These are phyloP conservation scores for Herpetospermum pedunculosum DNA, from an alignment of 306 rosid species.

Conservation along the genomic window DNA sequence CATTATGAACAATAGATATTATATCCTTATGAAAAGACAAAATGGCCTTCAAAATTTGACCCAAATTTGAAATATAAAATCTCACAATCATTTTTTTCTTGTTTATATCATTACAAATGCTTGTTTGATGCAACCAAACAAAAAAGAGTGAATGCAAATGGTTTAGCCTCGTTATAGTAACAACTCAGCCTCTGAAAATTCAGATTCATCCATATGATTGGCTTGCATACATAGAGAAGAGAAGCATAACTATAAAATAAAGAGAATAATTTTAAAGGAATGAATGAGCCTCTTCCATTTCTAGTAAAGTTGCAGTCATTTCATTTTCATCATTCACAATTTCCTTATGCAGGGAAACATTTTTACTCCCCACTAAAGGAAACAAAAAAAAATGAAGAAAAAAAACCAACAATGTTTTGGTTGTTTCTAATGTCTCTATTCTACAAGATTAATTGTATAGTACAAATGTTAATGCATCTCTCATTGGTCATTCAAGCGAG, in stretches of 20 bases:
- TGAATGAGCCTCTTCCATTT: neutral
- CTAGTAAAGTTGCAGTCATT: neutral
- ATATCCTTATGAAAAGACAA: neutral
- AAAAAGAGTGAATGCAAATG: neutral
- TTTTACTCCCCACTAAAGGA: neutral
- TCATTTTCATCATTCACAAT: neutral
- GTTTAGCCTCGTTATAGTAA: neutral
- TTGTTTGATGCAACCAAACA: neutral
- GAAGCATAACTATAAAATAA: neutral
- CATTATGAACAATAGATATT: too few relatives aligned
- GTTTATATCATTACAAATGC: neutral
- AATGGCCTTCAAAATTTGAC: neutral
- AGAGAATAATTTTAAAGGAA: neutral
- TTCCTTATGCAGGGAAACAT: neutral
- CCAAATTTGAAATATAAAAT: neutral
- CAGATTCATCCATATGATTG: neutral
- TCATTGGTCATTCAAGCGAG: conserved; percentile 3
- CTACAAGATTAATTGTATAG: neutral
- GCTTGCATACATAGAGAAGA: neutral
- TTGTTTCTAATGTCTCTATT: neutral
- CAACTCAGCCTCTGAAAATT: neutral
- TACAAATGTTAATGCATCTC: neutral
- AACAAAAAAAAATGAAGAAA: neutral
- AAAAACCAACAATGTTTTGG: neutral
- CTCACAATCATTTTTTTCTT: neutral